A percentile compares a stretch with the other conserved stretches of the same genome.
phyloP scores from a whole-genome alignment of 2,329 filamentous ascomycete species.

The Phyllosticta citribraziliensis region DNA sequence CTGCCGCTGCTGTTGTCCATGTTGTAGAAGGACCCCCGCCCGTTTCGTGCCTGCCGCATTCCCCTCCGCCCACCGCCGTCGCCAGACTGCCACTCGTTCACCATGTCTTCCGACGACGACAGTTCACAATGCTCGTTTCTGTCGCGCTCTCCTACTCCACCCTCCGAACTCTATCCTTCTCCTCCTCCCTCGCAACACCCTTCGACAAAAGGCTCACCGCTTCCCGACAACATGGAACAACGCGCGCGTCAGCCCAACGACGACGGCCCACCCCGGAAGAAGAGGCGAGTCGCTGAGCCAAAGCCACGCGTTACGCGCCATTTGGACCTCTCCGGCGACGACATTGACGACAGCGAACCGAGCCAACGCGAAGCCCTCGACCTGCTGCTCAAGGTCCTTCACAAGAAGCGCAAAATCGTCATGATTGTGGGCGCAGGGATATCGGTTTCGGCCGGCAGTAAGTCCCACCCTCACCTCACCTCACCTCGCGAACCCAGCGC shows the following conservation, averaged over 20 bases:
- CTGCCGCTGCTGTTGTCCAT: constrained; percentile 9
- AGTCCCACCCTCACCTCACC: constrained; percentile 28
- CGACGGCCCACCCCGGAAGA: constrained; percentile 60
- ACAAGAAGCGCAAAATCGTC: constrained; percentile 91
- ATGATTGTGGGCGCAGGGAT: constrained; percentile 95
- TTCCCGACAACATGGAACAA: constrained; percentile 35
- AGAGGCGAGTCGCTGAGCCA: constrained; percentile 57
- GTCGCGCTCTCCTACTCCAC: constrained; percentile 27
- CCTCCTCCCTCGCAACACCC: constrained; percentile 37
- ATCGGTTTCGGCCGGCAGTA: constrained; percentile 88
- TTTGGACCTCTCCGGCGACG: constrained; percentile 46
- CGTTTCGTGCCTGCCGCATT: constrained; percentile 12
- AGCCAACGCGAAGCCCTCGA: constrained; percentile 55
- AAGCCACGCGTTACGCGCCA: constrained; percentile 71
- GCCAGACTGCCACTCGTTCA: constrained; percentile 12
- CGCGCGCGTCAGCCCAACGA: constrained; percentile 30
- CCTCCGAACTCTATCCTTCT: constrained; percentile 25
- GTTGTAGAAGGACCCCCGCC: constrained; percentile 7
- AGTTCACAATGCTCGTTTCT: constrained; percentile 25
- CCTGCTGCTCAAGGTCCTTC: constrained; percentile 62
- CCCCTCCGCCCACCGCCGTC: constrained; percentile 5
- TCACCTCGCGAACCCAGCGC: constrained; percentile 14
- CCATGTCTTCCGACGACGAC: constrained; percentile 22
- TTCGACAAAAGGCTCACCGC: constrained; percentile 36
- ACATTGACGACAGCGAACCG: constrained; percentile 44